Percentiles rank a stretch among this genome's conserved stretches.
phyloP scores from a whole-genome alignment of 2,329 filamentous ascomycete species.

The Metarhizium humberi region DNA sequence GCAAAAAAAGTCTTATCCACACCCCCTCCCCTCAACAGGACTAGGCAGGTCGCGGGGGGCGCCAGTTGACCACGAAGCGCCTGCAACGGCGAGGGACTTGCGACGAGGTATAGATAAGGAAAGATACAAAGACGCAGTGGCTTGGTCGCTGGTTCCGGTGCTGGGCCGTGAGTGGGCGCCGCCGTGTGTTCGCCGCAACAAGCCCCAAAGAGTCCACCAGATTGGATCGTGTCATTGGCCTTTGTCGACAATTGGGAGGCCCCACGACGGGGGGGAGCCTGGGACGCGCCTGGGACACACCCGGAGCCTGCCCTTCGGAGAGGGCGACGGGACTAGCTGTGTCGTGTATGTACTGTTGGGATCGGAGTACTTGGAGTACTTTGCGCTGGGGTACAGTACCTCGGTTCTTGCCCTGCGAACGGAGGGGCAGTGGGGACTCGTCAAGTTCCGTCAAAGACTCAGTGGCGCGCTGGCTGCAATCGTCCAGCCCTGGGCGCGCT shows the following conservation, averaged over 20 bases:
- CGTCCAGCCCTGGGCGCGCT: not conserved
- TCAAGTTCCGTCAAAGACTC: too few relatives aligned
- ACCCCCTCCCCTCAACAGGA: not conserved
- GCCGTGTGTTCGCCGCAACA: not conserved
- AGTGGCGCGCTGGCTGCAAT: not conserved
- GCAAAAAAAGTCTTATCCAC: not conserved
- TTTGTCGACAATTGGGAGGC: not conserved
- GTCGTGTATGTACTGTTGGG: not conserved
- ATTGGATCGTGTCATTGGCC: conserved; percentile 2
- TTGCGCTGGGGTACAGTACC: not conserved
- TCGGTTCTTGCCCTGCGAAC: not conserved
- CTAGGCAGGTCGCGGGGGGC: not conserved
- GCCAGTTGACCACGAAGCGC: not conserved
- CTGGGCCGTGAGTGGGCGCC: not conserved
- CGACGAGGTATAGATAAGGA: conserved; percentile 6
- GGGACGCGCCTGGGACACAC: not conserved
- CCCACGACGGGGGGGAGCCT: not conserved
- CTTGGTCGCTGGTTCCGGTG: conserved; percentile 7
- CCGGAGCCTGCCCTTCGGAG: not conserved
- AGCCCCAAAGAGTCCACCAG: not conserved
- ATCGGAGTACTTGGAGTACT: not conserved
- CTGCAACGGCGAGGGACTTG: conserved; percentile 2
- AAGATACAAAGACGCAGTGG: conserved; percentile 1
- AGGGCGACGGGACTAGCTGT: not conserved
- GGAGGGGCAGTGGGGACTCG: too few relatives aligned